A percentile compares a stretch with the other conserved stretches of the same genome.
phyloP scores from a whole-genome alignment of 345 rosid species.

The rapeseed (Brassica napus) region Da-Ae NC_063448.1:13668501-13669000 shows the following conservation, averaged over 20 bases:
- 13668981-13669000: no score
- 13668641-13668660: neutral
- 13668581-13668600: neutral
- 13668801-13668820: neutral
- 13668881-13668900: no score
- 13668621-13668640: neutral
- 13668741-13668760: neutral
- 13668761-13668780: neutral
- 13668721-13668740: neutral
- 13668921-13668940: no score
- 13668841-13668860: neutral
- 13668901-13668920: no score
- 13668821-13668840: conserved; percentile 7
- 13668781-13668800: neutral
- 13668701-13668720: neutral
- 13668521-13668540: neutral
- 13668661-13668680: neutral
- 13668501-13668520: neutral
- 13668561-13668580: neutral
- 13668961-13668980: no score
- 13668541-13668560: neutral
- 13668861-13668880: neutral
- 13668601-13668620: neutral
- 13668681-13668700: neutral
- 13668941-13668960: no score